Conservation (phyloP, 1,284 basidiomycete genomes). For the Malassezia slooffiae region DNA sequence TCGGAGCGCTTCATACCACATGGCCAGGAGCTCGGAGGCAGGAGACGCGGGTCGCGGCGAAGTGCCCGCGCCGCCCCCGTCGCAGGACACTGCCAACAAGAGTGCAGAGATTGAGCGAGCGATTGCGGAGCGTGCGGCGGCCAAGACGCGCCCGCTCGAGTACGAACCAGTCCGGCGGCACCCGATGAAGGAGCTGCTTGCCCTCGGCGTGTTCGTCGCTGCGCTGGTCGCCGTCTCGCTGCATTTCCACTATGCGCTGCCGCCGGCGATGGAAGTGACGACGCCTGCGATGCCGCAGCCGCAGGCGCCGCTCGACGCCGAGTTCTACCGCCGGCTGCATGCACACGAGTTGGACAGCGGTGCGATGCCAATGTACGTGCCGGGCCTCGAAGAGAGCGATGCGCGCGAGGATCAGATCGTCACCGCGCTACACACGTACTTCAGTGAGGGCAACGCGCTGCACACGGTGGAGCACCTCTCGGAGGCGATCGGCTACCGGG, state of each 20-base stretch:
- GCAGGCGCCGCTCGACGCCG: neutral
- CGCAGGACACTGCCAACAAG: no score
- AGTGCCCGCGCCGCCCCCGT: no score
- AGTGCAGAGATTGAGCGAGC: no score
- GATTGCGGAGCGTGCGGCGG: no score
- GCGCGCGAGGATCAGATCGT: neutral
- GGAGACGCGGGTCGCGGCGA: no score
- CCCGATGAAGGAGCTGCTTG: conserved; percentile 11
- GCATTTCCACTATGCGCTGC: conserved; percentile 37
- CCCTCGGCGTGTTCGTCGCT: conserved; percentile 16
- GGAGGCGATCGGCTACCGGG: conserved; percentile 80
- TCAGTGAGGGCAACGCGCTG: conserved; percentile 37
- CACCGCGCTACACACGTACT: conserved; percentile 18
- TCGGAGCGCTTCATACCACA: no score
- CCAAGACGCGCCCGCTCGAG: conserved; percentile 1
- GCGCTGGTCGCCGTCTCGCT: conserved; percentile 23
- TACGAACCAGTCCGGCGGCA: conserved; percentile 1
- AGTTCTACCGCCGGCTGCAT: conserved; percentile 1
- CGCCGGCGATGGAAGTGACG: conserved; percentile 22
- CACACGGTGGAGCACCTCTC: conserved; percentile 38
- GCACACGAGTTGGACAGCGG: neutral
- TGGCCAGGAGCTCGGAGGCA: no score
- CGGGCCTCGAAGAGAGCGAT: conserved; percentile 1
- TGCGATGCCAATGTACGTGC: conserved; percentile 1
- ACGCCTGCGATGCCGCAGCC: conserved; percentile 11